Evolutionary conservation across 148 eudicot species (phyloP).

Genomic region (Camellia granthamiana): DNA sequence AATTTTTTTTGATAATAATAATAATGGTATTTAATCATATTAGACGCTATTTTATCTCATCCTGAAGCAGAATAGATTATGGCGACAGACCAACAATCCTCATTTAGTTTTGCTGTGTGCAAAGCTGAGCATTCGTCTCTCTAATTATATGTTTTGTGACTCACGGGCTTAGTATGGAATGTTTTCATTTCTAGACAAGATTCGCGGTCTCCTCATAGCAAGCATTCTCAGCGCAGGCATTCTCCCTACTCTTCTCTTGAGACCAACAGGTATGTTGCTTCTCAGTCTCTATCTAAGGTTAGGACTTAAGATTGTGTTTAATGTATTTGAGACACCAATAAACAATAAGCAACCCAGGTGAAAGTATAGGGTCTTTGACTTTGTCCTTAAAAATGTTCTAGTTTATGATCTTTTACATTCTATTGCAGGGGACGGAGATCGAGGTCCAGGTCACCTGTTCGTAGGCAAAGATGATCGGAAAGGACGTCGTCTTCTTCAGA

Average conservation of each 20-base stretch:
- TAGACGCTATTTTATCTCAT: constrained; percentile 3
- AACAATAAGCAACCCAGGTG: constrained; percentile 24
- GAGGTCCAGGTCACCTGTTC: constrained; percentile 68
- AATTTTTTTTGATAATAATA: neutral
- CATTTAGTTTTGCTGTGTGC: constrained; percentile 22
- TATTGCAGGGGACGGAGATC: constrained; percentile 60
- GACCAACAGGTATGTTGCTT: constrained; percentile 58
- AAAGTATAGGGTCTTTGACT: constrained; percentile 9
- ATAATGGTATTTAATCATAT: constrained; percentile 11
- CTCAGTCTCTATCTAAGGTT: constrained; percentile 13
- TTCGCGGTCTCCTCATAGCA: constrained; percentile 97
- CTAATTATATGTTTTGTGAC: constrained; percentile 31
- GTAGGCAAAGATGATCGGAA: constrained; percentile 45
- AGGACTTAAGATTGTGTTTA: constrained; percentile 7
- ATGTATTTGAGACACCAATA: constrained; percentile 13
- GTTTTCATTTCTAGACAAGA: constrained; percentile 89
- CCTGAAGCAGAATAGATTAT: constrained; percentile 14
- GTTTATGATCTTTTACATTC: constrained; percentile 7
- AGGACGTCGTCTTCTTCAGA: neutral
- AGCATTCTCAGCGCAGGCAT: constrained; percentile 95
- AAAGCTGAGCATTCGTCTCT: constrained; percentile 35
- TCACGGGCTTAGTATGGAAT: constrained; percentile 78
- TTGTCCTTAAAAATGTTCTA: neutral
- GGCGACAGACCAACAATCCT: constrained; percentile 11
- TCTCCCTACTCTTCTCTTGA: constrained; percentile 97